Evolutionary conservation across 306 rosid species (phyloP), one percentile per base, ranked within the genome.

Genomic region (Vigna unguiculata): DNA sequence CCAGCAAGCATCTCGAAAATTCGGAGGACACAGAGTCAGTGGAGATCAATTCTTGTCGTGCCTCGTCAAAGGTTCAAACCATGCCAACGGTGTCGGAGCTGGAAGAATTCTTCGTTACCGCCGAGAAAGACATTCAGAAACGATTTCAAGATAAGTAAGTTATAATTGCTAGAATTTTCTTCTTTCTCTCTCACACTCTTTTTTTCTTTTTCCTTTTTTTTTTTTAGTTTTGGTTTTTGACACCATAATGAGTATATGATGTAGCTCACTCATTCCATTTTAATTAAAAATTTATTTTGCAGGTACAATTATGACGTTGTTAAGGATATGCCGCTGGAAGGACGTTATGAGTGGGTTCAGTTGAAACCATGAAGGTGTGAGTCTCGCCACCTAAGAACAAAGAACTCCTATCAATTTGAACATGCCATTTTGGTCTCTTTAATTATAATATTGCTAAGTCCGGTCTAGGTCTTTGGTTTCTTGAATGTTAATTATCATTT

Each of bases 261-360:
- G 43, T 14, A 30, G 64, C 20, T 51, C 55, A 72, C 19, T 80
- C 41, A 52, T 40, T 69, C 28, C 40, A 54, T 61, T 40, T 60
- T n/a, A 34, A n/a, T 22, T 38, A 28, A n/a, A 71, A 60, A 58
- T 49, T 48, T 48, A 0, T 16, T 54, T 78, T 77, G 62, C 90
- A 95, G 99, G 87, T 95, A 95, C 47, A 95, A 95, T 59, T 95
- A 78, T 86, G 97, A 95, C 58, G 48, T 95, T 32, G 86, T 41
- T 22, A 90, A 86, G 84, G 99, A 95, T 24, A 71, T 72, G 70
- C 96, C 99, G 0, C 67, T 87, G 83, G 93, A 95, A 87, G 99
- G 99, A 76, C 96, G 93, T 41, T 91, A 84, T 84, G 92, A 95
- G 77, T 95, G 99, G 99, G 82, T 85, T 82, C 78, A 84, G 77